phyloP scores from a whole-genome alignment of 257 asterid species.

The Scutellaria barbata region DNA sequence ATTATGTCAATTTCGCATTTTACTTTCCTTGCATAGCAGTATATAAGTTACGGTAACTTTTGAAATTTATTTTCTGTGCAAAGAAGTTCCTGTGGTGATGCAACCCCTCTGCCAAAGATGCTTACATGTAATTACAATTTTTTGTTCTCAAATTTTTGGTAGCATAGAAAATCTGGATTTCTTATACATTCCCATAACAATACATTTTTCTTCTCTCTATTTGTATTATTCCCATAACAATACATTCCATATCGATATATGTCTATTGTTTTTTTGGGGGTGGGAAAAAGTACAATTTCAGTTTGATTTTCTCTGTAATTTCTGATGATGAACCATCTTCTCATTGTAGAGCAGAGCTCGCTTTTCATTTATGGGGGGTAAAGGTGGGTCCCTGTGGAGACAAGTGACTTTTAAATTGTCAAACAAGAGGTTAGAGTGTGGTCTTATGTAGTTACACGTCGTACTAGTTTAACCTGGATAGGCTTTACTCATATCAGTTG shows the following conservation, averaged over 20 bases:
- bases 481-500: neutral
- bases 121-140: neutral
- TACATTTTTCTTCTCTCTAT: too few species aligned
- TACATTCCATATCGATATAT: neutral
- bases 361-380: constrained; percentile 97
- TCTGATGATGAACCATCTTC: constrained; percentile 46
- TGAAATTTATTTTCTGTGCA: neutral
- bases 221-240: too few species aligned
- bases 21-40: neutral
- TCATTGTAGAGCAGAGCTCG: constrained; percentile 91
- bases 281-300: neutral
- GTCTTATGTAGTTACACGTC: constrained; percentile 16
- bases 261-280: neutral
- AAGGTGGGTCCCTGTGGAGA: constrained; percentile 94
- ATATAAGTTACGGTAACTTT: neutral
- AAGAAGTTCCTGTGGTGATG: constrained; percentile 3
- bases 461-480: neutral
- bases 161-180: constrained; percentile 10
- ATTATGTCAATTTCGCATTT: neutral
- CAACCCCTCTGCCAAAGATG: neutral
- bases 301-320: constrained; percentile 12
- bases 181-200: too few species aligned
- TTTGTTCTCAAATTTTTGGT: neutral
- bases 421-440: constrained; percentile 55
- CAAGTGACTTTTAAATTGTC: constrained; percentile 73